phyloP scores from a whole-genome alignment of 2,329 filamentous ascomycete species.

The Tolypocladium nubicola region DNA sequence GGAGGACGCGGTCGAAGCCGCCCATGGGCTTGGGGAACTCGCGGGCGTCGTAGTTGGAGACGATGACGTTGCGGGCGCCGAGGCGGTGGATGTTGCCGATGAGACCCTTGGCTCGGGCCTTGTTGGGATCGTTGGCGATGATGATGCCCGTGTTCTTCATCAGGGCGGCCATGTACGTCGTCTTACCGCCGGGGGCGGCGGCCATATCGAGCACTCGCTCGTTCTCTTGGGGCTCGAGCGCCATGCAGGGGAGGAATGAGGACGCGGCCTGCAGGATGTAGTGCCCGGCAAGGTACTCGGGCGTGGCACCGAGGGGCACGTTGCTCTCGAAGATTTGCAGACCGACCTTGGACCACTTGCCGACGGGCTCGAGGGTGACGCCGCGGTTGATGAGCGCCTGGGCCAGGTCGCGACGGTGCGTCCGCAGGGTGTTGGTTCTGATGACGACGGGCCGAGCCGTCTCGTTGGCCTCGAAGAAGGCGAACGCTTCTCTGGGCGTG shows the following conservation, averaged over 20 bases:
- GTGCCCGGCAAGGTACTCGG: slow-evolving; percentile 93
- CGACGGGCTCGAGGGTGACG: slow-evolving; percentile 90
- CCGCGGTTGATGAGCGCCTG: slow-evolving; percentile 92
- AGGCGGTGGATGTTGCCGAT: slow-evolving; percentile 97
- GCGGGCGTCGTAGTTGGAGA: slow-evolving; percentile 89
- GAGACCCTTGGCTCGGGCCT: slow-evolving; percentile 85
- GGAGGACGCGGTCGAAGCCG: slow-evolving; percentile 87
- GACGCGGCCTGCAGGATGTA: slow-evolving; percentile 97
- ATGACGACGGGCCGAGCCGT: slow-evolving; percentile 88
- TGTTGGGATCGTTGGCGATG: slow-evolving; percentile 94
- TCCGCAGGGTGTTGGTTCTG: slow-evolving; percentile 87
- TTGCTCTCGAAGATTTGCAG: slow-evolving; percentile 91
- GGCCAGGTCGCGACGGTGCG: slow-evolving; percentile 67
- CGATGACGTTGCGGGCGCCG: slow-evolving; percentile 85
- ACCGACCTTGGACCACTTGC: slow-evolving; percentile 97
- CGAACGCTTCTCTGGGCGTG: slow-evolving; percentile 84
- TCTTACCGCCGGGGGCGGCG: slow-evolving; percentile 16
- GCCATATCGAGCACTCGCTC: slow-evolving; percentile 72
- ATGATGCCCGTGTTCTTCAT: slow-evolving; percentile 76
- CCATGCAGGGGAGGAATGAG: slow-evolving; percentile 96
- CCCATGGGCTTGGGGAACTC: slow-evolving; percentile 93
- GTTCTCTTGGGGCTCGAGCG: slow-evolving; percentile 83
- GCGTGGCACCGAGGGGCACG: slow-evolving; percentile 80
- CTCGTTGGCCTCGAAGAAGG: slow-evolving; percentile 99
- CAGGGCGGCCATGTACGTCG: slow-evolving; percentile 56